Evolutionary conservation across 768 basidiomycete species (phyloP), one percentile per base, ranked within the genome.

Genomic region (Tephrocybe sp.): DNA sequence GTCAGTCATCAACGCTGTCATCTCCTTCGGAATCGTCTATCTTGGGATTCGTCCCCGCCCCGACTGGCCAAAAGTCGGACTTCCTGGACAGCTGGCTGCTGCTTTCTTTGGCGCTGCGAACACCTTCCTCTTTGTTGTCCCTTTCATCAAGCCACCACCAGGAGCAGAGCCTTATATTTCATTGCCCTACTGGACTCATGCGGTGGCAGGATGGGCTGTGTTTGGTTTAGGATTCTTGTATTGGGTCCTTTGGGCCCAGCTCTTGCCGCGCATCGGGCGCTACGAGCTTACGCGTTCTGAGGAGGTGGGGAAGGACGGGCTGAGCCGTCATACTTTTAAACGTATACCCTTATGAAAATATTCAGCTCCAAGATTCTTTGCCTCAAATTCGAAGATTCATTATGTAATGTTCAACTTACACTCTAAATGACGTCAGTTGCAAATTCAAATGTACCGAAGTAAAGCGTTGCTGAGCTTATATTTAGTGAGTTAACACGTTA

Each of bases 111-210:
- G 83, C 53, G 53, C 76, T 1, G 76, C 78, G 2, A 86, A 87
- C 54, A 59, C 83, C 30, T 84, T 87, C 64, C 67, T 87, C 15
- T 69, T 75, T 41, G 49, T 80, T 39, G 76, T 77, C 1, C 84
- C 84, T 6, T 57, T 86, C 38, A 66, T 77, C 8, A 75, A 72
- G 15, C 84, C 85, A 1, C 72, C 75, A 0, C 56, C 63, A 0
- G 80, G 74, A 3, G 64, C 63, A n/a, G 67, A 72, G 27, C 72
- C 75, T 1, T 86, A 84, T 55, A 59, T 69, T 26, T 51, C 58
- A 40, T 68, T 86, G 9, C 83, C 84, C 5, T 87, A 86, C 58
- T 86, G 81, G 74, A 68, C 68, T 12, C 71, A 73, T 45, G 69
- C 67, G 26, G 60, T 73, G 4, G 70, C 64, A 15, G 68, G 71